Base-by-base conservation (phyloP, 148 eudicot species). In the Tetragonia tetragonoides region DNA sequence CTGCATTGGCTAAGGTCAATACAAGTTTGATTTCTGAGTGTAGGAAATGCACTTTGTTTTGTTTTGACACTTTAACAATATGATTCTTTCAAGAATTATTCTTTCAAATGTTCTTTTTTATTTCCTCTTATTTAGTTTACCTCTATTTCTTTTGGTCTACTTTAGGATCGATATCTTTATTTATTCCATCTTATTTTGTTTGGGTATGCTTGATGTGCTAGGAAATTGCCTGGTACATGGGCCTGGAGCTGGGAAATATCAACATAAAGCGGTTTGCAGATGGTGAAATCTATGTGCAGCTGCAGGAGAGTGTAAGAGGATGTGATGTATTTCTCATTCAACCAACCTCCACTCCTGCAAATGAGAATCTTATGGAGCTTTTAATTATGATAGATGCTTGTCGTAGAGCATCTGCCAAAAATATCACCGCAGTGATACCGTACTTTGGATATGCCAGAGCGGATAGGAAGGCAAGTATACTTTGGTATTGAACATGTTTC, bases 401-500 rank as follows among this genome's bases (percentile, higher is more conserved):
- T 81, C 83, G 99, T 74, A 95, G 99, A 81, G 97, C 99, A 46
- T 95, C 99, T 10, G 99, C 99, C 65, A 95, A 95, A 75, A 92
- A 80, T 78, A 95, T 95, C 67, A 93, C 99, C 39, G 99, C 97
- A 7, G 99, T 95, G 67, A 91, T 95, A 71, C 99, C 99, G 23
- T 95, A 95, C 74, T 95, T 92, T 87, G 99, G 99, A 49, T 95
- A 95, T 85, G 99, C 97, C 68, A 83, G 99, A 86, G 99, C 99
- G 81, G 99, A 95, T 81, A 88, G 97, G 81, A 93, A 93, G 95
- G 97, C 81, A 81, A 80, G 81, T 75, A 12, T 42, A 5, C 66
- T 61, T 20, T 74, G 51, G 12, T 42, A 12, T 21, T 59, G 41
- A 17, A 59, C 56, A 24, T 18, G 44, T 54, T 60, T 28, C 10